Conservation (phyloP, 2,329 filamentous ascomycete species). For the Pseudogymnoascus sp. region DNA sequence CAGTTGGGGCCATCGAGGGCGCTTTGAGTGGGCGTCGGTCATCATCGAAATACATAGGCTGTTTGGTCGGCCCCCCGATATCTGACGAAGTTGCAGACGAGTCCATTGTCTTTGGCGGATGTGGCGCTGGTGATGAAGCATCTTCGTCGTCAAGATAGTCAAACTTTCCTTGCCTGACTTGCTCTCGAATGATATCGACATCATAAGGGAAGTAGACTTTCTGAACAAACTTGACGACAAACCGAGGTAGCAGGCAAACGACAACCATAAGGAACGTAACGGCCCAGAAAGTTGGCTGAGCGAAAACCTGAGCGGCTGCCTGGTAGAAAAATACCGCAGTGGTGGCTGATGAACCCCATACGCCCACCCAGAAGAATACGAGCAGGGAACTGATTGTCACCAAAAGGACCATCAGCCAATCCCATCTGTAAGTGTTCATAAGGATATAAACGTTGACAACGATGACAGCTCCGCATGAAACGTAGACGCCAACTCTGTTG, state of each 20-base stretch:
- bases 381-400: slow-evolving; percentile 75
- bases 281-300: slow-evolving; percentile 79
- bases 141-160: slow-evolving; percentile 49
- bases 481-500: slow-evolving; percentile 76
- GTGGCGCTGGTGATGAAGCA: slow-evolving; percentile 11
- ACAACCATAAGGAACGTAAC: slow-evolving; percentile 69
- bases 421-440: slow-evolving; percentile 95
- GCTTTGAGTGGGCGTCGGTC: slow-evolving; percentile 90
- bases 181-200: slow-evolving; percentile 91
- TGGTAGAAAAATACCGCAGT: slow-evolving; percentile 60
- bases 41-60: slow-evolving; percentile 64
- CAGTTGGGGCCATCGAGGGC: slow-evolving; percentile 72
- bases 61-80: slow-evolving; percentile 40
- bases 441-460: slow-evolving; percentile 92
- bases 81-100: slow-evolving; percentile 52
- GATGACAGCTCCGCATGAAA: slow-evolving; percentile 75
- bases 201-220: slow-evolving; percentile 93
- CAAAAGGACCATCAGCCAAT: slow-evolving; percentile 87
- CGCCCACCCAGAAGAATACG: slow-evolving; percentile 91
- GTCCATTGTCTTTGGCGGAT: slow-evolving; percentile 33
- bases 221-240: slow-evolving; percentile 76
- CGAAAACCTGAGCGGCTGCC: slow-evolving; percentile 70
- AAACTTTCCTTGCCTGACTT: slow-evolving; percentile 76
- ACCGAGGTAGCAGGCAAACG: slow-evolving; percentile 79
- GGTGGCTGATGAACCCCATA: slow-evolving; percentile 55